Percentiles rank a stretch among this genome's conserved stretches.
Evolutionary conservation across 257 asterid species (phyloP).

Genomic region (Osmanthus fragrans): DNA sequence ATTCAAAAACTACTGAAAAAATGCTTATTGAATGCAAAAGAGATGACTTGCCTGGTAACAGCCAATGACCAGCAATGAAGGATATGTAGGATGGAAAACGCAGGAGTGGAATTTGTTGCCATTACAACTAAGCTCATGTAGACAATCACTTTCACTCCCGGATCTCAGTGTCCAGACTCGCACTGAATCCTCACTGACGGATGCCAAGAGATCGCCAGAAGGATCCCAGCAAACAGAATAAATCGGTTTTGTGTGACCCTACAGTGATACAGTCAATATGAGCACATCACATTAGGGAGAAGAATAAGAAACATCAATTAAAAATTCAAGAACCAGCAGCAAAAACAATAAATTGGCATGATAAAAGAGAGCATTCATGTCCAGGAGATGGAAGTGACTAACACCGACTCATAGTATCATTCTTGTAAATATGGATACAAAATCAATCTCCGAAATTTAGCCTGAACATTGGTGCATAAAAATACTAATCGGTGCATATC

Average conservation of each 20-base stretch:
- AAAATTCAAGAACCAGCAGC: not conserved
- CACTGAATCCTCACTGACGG: conserved; percentile 88
- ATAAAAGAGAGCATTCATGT: not conserved
- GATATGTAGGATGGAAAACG: conserved; percentile 84
- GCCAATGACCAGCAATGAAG: conserved; percentile 84
- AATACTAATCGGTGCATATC: not conserved
- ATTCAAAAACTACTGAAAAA: not conserved
- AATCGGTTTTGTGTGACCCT: conserved; percentile 84
- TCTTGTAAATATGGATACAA: not conserved
- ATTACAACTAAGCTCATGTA: conserved; percentile 81
- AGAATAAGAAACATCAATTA: not conserved
- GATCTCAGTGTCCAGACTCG: conserved; percentile 82
- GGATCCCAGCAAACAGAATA: conserved; percentile 90
- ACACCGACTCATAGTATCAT: not conserved
- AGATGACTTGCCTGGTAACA: conserved; percentile 81
- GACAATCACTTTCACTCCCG: conserved; percentile 78
- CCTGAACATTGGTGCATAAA: not conserved
- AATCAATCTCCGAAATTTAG: not conserved
- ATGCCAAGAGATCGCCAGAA: conserved; percentile 82
- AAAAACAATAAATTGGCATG: not conserved
- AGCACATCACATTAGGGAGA: not conserved
- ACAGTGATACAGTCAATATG: not conserved
- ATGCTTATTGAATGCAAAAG: not conserved
- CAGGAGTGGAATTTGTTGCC: conserved; percentile 90
- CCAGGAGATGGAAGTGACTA: not conserved